Evolutionary conservation across 2,329 filamentous ascomycete species (phyloP), one percentile per base, ranked within the genome.

Genomic region (Myotisia sp.): DNA sequence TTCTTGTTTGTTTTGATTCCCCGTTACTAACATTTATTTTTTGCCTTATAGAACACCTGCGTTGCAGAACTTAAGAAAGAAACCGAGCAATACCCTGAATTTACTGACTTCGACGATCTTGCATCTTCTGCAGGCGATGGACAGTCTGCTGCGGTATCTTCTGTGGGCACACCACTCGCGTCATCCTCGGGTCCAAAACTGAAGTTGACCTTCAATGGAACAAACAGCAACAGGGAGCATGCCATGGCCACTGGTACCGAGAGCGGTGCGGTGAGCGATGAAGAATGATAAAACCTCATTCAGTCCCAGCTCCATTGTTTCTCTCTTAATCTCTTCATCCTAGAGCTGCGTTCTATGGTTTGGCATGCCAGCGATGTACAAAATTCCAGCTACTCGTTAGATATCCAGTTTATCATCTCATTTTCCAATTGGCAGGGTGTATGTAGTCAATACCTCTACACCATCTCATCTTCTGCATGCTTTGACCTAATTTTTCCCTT

Each of bases 121-220:
- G 58, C 52, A n/a, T 61, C 62, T 10, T 57, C 56, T 3, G 50
- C 46, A 33, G 65, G 60, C 19, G 70, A 71, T 41, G 67, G 64
- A 12, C 53, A 51, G 26, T 68, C 65, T 5, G 61, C 60, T 13
- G 60, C 62, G 13, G 60, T 63, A 9, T 68, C 62, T 5, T 57
- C 57, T 18, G 47, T 52, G 20, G 61, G 62, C 33, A 86, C 80
- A 17, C 79, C 81, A 16, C 65, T 77, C 48, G 69, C 74, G 22
- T 54, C 64, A 40, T 54, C 65, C 17, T 67, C 63, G 42, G 66
- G 77, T 30, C 59, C 58, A 37, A 86, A 69, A 49, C 49, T 87
- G 58, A 85, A 79, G 62, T 65, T 87, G 41, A 79, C 64, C 14
- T 67, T 71, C 45, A 68, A 66, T 38, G 56, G 55, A 17, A 33